Conservation (phyloP, 192 early-diverging fungal species). For the Dispira parvispora region DNA sequence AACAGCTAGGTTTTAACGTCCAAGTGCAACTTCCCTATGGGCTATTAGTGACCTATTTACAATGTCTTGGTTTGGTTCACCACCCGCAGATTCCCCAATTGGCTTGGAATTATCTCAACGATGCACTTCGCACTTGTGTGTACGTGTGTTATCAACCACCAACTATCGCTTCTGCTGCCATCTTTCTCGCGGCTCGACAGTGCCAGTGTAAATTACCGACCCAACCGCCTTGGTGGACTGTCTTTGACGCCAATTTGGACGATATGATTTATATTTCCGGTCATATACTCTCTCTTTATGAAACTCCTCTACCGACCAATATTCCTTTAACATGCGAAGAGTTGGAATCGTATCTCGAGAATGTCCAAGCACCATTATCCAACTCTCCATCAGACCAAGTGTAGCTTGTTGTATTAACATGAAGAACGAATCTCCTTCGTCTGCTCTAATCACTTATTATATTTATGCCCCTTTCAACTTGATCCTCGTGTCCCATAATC, state of each 20-base stretch:
- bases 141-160: conserved; percentile 60
- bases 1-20: conserved; percentile 82
- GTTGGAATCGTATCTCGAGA: conserved; percentile 24
- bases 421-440: too few relatives aligned
- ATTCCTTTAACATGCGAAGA: conserved; percentile 40
- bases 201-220: conserved; percentile 47
- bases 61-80: conserved; percentile 54
- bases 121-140: conserved; percentile 56
- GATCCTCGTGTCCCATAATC: too few relatives aligned
- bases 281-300: conserved; percentile 42
- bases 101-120: conserved; percentile 93
- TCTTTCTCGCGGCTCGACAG: conserved; percentile 62
- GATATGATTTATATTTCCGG: conserved; percentile 44
- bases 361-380: too few relatives aligned
- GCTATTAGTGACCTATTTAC: conserved; percentile 85
- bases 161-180: conserved; percentile 73
- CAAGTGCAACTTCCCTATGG: conserved; percentile 95
- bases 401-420: too few relatives aligned
- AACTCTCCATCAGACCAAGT: too few relatives aligned
- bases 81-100: conserved; percentile 61
- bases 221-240: conserved; percentile 67
- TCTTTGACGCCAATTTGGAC: conserved; percentile 58
- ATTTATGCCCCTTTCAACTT: too few relatives aligned
- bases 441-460: too few relatives aligned
- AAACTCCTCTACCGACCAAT: conserved; percentile 23